These are phyloP conservation scores for Globisporangium megalacanthum DNA, from an alignment of 352 stramenopile genomes.

Conservation along the genomic window DNA sequence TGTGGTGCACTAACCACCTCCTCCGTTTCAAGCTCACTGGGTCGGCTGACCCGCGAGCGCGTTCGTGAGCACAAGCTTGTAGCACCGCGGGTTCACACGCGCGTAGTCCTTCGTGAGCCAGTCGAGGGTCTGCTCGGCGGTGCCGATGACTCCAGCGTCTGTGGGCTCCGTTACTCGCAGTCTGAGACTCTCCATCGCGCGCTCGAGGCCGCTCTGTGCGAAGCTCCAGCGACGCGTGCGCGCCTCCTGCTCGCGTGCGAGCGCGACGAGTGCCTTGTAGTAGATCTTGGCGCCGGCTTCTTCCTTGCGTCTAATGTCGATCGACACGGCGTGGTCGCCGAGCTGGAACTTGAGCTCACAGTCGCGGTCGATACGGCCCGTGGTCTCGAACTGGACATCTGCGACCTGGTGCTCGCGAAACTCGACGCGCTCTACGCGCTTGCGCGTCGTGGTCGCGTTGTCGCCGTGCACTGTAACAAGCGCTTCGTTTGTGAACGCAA, in stretches of 20 bases:
- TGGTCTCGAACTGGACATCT: constrained; percentile 43
- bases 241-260: constrained; percentile 34
- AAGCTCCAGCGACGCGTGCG: constrained; percentile 28
- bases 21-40: not conserved
- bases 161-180: constrained; percentile 12
- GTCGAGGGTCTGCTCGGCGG: constrained; percentile 18
- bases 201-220: constrained; percentile 21
- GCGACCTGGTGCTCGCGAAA: constrained; percentile 29
- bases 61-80: constrained; percentile 21
- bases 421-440: constrained; percentile 34
- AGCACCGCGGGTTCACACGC: constrained; percentile 26
- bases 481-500: constrained; percentile 57
- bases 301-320: constrained; percentile 49
- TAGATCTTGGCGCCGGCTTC: constrained; percentile 33
- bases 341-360: constrained; percentile 64
- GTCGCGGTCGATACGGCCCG: constrained; percentile 48
- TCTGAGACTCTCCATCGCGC: constrained; percentile 27
- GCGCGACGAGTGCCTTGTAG: constrained; percentile 44
- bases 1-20: no score
- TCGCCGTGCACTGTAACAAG: constrained; percentile 32
- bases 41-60: not conserved
- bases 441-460: constrained; percentile 42
- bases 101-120: constrained; percentile 30
- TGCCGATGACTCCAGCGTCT: constrained; percentile 7
- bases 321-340: constrained; percentile 28